Percentiles rank a stretch among this genome's conserved stretches.
phyloP scores from a whole-genome alignment of 768 basidiomycete species.

The Podaxis rugospora region DNA sequence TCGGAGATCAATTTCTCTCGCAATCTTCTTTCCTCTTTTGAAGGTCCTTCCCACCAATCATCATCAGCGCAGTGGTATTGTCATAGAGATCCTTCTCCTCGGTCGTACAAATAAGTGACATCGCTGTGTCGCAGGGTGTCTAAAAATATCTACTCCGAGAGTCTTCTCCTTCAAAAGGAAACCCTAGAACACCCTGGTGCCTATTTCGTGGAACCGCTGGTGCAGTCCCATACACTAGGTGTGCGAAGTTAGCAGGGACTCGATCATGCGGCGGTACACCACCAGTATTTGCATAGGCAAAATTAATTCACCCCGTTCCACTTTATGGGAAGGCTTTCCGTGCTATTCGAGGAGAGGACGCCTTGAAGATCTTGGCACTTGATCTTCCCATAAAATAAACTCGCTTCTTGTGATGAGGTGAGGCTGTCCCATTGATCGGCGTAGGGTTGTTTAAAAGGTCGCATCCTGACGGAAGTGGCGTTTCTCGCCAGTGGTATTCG shows the following conservation, averaged over 20 bases:
- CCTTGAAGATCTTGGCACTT: neutral
- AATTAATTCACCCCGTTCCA: neutral
- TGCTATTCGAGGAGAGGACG: neutral
- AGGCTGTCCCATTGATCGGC: neutral
- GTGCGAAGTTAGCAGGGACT: neutral
- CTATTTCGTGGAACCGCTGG: neutral
- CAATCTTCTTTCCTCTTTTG: neutral
- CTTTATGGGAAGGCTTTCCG: slow-evolving; percentile 5
- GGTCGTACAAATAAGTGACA: neutral
- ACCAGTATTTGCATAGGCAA: neutral
- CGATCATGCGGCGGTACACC: neutral
- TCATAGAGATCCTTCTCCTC: neutral
- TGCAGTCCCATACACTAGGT: neutral
- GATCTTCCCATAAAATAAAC: neutral
- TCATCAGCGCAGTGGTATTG: neutral
- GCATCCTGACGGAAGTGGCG: neutral
- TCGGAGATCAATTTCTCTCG: neutral
- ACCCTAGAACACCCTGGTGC: neutral
- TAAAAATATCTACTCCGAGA: neutral
- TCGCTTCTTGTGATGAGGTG: neutral
- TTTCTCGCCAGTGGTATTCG: neutral
- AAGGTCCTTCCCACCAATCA: neutral
- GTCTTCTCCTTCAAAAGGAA: neutral
- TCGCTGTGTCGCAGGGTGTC: neutral
- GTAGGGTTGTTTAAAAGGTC: neutral